Conservation (phyloP, 495 filamentous ascomycete species). For the Aspergillus baeticus region DNA sequence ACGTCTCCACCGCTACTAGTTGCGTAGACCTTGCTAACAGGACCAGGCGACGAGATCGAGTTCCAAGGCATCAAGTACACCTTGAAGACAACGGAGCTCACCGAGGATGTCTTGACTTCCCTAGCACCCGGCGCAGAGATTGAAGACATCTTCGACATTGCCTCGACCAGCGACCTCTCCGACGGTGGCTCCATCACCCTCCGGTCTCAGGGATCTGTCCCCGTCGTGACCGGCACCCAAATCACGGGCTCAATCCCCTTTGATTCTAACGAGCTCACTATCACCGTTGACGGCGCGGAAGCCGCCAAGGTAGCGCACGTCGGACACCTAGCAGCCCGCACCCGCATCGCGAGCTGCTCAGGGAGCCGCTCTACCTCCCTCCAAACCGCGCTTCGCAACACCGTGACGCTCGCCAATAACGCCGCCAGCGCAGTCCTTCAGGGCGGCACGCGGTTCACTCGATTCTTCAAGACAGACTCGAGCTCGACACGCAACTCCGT, state of each 20-base stretch:
- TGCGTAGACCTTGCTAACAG: not conserved
- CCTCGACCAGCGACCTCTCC: conserved; percentile 54
- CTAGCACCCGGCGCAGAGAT: conserved; percentile 55
- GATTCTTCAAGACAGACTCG: conserved; percentile 63
- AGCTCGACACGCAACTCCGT: conserved; percentile 45
- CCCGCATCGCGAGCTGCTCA: conserved; percentile 48
- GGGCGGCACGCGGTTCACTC: conserved; percentile 51
- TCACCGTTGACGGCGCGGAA: conserved; percentile 49
- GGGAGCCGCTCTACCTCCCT: conserved; percentile 39
- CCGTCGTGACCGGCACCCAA: conserved; percentile 40
- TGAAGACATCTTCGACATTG: conserved; percentile 57
- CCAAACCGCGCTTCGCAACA: conserved; percentile 47
- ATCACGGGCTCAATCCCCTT: conserved; percentile 45
- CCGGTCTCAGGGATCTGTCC: conserved; percentile 51
- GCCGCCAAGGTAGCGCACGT: conserved; percentile 49
- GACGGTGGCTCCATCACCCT: conserved; percentile 46
- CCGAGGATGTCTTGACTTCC: conserved; percentile 52
- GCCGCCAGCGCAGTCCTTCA: conserved; percentile 52
- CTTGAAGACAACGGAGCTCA: conserved; percentile 44
- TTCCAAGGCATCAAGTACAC: conserved; percentile 59
- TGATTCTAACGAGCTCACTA: conserved; percentile 44
- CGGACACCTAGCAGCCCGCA: conserved; percentile 48
- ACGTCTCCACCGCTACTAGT: conserved; percentile 16
- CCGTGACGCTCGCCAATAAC: conserved; percentile 48
- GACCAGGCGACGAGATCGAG: conserved; percentile 43